Conservation (phyloP, 768 basidiomycete genomes). For the Pleurotus djamor region DNA sequence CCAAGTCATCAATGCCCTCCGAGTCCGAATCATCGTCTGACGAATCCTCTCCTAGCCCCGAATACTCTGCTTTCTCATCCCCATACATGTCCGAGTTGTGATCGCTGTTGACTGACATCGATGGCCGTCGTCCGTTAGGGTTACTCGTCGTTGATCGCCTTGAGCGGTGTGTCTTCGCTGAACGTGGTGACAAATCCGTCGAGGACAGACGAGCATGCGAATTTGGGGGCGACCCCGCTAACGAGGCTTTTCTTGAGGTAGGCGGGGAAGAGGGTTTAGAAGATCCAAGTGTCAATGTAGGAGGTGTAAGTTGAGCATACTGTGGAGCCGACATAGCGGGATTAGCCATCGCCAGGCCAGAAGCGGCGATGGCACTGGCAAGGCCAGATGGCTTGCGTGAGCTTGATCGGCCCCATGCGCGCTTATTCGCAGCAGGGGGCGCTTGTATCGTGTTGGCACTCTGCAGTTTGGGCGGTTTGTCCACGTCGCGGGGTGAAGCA, state of each 20-base stretch:
- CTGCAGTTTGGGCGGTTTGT: slow-evolving; percentile 17
- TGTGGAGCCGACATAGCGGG: slow-evolving; percentile 47
- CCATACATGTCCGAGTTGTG: slow-evolving; percentile 26
- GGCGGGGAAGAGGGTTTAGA: background rate
- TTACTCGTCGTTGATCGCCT: slow-evolving; percentile 5
- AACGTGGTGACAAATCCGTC: background rate
- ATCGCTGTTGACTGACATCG: slow-evolving; percentile 27
- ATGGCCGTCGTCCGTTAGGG: slow-evolving; percentile 12
- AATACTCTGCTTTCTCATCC: slow-evolving; percentile 24
- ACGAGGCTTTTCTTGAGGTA: slow-evolving; percentile 4
- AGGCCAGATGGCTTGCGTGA: slow-evolving; percentile 54
- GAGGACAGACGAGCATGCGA: slow-evolving; percentile 5
- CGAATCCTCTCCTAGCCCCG: slow-evolving; percentile 20
- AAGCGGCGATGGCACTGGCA: slow-evolving; percentile 67
- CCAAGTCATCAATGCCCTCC: slow-evolving; percentile 27
- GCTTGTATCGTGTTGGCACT: slow-evolving; percentile 10
- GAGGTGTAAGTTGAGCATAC: slow-evolving; percentile 33
- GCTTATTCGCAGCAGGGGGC: slow-evolving; percentile 30
- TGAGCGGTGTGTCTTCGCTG: slow-evolving; percentile 3
- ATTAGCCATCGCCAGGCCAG: slow-evolving; percentile 66
- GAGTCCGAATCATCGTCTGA: slow-evolving; percentile 19
- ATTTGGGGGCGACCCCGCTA: slow-evolving; percentile 6
- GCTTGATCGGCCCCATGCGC: slow-evolving; percentile 40
- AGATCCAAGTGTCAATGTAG: slow-evolving; percentile 11
- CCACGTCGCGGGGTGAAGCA: slow-evolving; percentile 10